Evolutionary conservation across 2,329 filamentous ascomycete species (phyloP).

Genomic region (Aspergillus tamarii): DNA sequence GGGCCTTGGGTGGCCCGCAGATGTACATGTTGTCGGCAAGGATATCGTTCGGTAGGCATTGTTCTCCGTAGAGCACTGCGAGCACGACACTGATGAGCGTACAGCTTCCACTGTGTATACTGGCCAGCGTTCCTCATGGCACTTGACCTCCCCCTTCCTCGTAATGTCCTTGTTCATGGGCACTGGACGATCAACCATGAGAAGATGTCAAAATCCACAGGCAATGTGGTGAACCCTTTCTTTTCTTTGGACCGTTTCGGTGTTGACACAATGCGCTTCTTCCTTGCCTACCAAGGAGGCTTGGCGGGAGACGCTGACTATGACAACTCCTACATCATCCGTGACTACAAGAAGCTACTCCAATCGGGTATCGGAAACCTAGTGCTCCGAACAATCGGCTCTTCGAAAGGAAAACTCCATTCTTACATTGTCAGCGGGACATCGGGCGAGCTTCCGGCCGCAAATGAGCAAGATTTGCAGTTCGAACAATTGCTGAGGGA

Average conservation of each 20-base stretch:
- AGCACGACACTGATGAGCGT: conserved; percentile 21
- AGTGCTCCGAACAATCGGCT: conserved; percentile 68
- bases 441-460: conserved; percentile 31
- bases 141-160: conserved; percentile 75
- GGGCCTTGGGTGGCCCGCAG: conserved; percentile 78
- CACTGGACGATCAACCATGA: conserved; percentile 91
- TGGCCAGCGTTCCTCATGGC: conserved; percentile 97
- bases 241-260: conserved; percentile 89
- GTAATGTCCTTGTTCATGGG: conserved; percentile 81
- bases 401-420: conserved; percentile 70
- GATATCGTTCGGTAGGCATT: conserved; percentile 74
- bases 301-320: conserved; percentile 81
- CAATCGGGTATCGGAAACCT: conserved; percentile 81
- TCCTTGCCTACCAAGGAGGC: conserved; percentile 78
- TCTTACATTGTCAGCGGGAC: conserved; percentile 56
- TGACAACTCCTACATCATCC: conserved; percentile 74
- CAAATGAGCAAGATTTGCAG: conserved; percentile 32
- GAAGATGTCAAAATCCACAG: conserved; percentile 96
- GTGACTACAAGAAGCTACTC: conserved; percentile 77
- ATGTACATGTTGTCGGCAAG: conserved; percentile 92
- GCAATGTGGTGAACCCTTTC: conserved; percentile 94
- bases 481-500: conserved; percentile 47
- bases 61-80: neutral
- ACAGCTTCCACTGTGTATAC: conserved; percentile 88
- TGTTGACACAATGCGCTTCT: conserved; percentile 85